Conservation (phyloP, 257 asterid genomes). For the Fraxinus pennsylvanica region DNA sequence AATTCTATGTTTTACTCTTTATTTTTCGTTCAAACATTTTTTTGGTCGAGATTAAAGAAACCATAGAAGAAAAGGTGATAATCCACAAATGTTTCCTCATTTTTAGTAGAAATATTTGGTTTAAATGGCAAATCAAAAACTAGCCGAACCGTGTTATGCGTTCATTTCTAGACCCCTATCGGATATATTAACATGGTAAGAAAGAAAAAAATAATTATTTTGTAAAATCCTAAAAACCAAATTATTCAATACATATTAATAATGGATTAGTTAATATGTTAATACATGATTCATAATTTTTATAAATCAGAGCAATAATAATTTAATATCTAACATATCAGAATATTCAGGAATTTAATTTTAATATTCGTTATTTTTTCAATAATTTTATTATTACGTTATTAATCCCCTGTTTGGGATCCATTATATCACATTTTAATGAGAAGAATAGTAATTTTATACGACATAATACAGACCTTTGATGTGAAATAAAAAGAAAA, state of each 20-base stretch:
- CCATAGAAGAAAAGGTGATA: constrained; percentile 26
- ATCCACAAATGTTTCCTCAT: constrained; percentile 30
- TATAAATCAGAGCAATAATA: background rate
- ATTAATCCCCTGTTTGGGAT: no score
- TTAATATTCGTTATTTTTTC: no score
- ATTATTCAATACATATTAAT: background rate
- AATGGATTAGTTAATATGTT: no score
- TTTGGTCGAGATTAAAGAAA: constrained; percentile 26
- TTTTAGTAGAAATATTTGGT: constrained; percentile 14
- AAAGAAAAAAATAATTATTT: no score
- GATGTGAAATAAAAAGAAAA: background rate
- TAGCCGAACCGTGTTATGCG: background rate
- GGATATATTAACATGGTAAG: background rate
- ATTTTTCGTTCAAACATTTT: constrained; percentile 5
- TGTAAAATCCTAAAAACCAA: background rate
- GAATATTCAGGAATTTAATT: no score
- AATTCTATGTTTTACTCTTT: background rate
- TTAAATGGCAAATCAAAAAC: background rate
- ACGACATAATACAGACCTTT: no score
- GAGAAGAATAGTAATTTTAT: no score
- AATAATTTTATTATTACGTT: no score
- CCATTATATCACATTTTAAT: no score
- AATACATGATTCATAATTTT: background rate
- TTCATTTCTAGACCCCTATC: background rate
- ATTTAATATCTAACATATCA: background rate